Base-by-base conservation (phyloP, 2,329 filamentous ascomycete genomes). In the Drechslera avenae region DNA sequence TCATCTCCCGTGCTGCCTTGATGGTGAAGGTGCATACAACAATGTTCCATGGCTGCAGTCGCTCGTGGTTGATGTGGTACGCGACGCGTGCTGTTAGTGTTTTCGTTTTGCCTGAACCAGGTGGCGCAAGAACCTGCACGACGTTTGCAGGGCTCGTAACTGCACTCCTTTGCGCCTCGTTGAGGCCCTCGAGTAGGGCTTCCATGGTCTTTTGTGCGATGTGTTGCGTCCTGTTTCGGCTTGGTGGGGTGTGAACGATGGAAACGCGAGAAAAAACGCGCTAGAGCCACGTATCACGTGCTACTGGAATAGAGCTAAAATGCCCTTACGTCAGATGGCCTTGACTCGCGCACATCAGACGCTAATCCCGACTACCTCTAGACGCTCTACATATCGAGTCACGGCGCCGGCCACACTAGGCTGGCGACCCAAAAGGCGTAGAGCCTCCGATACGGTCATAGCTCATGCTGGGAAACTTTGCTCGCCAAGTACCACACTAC, bases 1-100 rank as follows among this genome's bases (percentile, higher is more conserved):
- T 91, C 93, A 99, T 99, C 77, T 97, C 93, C 14, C 82, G 84
- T 14, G 92, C 90, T 1, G 94, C 92, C 73, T 97, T 97, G 72
- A 96, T 91, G 2, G 94, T 99, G 69, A 99, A 99, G 0, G 93
- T 97, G 55, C 93, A 94, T 52, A 97, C 93, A 52, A 99, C 86
- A 64, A 97, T 86, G 76, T 97, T 91, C 76, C 89, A 86, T 66
- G 93, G 93, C 49, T 85, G 83, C 62, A 90, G 84, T 34, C 86
- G 84, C 62, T 84, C 78, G 63, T 88, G 80, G 42, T 87, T 83
- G 46, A 97, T 83, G 23, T 97, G 84, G 81, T 93, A 95, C 63
- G 92, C 92, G 50, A 97, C 91, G 56, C 94, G 88, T 36, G 92
- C 90, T 0, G 92, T 96, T 46, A 99, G 81, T 0, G 94, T 97